These are phyloP conservation scores for Phaffomyces antillensis DNA, from an alignment of 805 yeast genomes.

Conservation along the genomic window DNA sequence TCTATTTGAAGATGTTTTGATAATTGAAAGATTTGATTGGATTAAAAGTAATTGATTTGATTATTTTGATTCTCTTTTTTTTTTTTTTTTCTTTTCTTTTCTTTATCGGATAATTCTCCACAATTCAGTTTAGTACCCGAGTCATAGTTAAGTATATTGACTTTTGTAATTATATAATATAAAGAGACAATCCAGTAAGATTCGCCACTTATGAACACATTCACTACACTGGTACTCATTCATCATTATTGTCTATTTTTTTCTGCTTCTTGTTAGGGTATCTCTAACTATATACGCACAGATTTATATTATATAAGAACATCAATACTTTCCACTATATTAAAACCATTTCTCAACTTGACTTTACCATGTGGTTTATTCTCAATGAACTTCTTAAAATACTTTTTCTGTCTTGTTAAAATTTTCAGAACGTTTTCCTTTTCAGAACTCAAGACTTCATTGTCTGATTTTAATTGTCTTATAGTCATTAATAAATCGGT, in stretches of 20 bases:
- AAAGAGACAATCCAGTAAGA: too few species aligned
- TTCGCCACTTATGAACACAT: too few species aligned
- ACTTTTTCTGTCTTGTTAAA: constrained; percentile 13
- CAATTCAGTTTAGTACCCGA: not conserved
- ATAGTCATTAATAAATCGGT: constrained; percentile 17
- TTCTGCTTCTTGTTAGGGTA: too few species aligned
- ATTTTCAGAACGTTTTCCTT: constrained; percentile 6
- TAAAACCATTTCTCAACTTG: constrained; percentile 15
- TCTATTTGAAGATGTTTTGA: constrained; percentile 25
- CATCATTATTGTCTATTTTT: too few species aligned
- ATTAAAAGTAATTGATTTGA: too few species aligned
- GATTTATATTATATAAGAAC: constrained; percentile 10
- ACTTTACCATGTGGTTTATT: constrained; percentile 6
- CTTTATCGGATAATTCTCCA: not conserved
- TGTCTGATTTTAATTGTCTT: constrained; percentile 12
- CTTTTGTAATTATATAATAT: too few species aligned
- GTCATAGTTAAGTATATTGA: not conserved
- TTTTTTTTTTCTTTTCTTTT: not conserved
- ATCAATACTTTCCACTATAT: constrained; percentile 16
- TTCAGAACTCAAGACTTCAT: constrained; percentile 8
- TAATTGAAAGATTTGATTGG: not conserved
- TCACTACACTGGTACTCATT: not conserved
- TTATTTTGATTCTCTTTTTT: not conserved
- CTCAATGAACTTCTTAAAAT: constrained; percentile 13
- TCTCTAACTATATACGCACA: too few species aligned